Evolutionary conservation across 352 stramenopile species (phyloP).

Genomic region (Phytophthora parvispora): DNA sequence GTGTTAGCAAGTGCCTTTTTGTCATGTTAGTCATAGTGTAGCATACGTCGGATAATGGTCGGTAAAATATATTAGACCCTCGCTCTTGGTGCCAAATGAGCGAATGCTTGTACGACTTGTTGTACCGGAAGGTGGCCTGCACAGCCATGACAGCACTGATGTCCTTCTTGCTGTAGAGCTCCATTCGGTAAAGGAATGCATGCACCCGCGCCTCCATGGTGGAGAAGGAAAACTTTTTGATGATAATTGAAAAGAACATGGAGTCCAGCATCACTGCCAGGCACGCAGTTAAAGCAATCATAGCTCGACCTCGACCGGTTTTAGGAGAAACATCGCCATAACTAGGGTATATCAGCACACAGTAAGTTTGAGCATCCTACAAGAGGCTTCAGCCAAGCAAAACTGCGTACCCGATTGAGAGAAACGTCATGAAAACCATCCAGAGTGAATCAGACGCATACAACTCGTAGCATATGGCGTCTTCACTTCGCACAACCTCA

Average conservation of each 20-base stretch:
- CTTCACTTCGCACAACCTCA: conserved; percentile 21
- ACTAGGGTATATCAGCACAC: conserved; percentile 12
- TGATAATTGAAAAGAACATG: conserved; percentile 68
- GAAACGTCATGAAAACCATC: conserved; percentile 58
- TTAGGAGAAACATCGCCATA: conserved; percentile 53
- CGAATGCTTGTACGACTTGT: conserved; percentile 71
- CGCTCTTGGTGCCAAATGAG: conserved; percentile 76
- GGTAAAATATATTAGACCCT: conserved; percentile 53
- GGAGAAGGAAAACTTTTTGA: conserved; percentile 73
- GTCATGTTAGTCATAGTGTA: neutral
- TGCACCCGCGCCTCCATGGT: conserved; percentile 73
- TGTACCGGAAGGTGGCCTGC: conserved; percentile 74
- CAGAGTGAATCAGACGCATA: conserved; percentile 48
- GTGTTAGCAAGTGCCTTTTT: neutral
- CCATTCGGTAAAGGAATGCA: conserved; percentile 72
- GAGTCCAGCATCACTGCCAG: conserved; percentile 46
- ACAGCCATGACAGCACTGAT: conserved; percentile 73
- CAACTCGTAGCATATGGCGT: conserved; percentile 44
- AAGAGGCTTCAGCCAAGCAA: neutral
- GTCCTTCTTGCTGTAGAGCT: conserved; percentile 71
- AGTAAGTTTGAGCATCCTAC: neutral
- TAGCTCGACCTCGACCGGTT: conserved; percentile 31
- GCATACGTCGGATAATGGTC: conserved; percentile 67
- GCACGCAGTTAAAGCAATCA: conserved; percentile 43
- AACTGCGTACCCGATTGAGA: conserved; percentile 48